A percentile compares a stretch with the other conserved stretches of the same genome.
These are phyloP conservation scores for Debaryomyces castellii DNA, from an alignment of 805 yeast genomes.

Conservation along the genomic window DNA sequence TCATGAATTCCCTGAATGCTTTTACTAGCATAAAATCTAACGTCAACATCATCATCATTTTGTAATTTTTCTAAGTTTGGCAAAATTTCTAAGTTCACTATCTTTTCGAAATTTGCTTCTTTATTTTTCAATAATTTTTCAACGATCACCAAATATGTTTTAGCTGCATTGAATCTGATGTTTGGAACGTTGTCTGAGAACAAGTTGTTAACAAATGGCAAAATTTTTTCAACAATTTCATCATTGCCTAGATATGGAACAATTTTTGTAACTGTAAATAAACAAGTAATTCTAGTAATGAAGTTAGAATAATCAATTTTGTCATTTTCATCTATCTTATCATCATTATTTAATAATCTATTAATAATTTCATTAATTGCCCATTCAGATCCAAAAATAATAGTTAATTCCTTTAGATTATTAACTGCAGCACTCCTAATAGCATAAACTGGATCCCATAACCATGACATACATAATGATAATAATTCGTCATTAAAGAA, in stretches of 20 bases:
- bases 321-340: conserved; percentile 25
- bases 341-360: conserved; percentile 53
- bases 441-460: conserved; percentile 96
- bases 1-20: conserved; percentile 36
- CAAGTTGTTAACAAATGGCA: conserved; percentile 77
- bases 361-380: conserved; percentile 80
- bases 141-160: conserved; percentile 65
- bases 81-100: conserved; percentile 46
- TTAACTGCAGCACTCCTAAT: conserved; percentile 94
- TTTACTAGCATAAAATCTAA: conserved; percentile 76
- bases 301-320: conserved; percentile 65
- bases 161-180: conserved; percentile 92
- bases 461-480: conserved; percentile 92
- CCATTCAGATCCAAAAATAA: conserved; percentile 92
- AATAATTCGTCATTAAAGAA: conserved; percentile 92
- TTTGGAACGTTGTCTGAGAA: conserved; percentile 87
- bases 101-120: conserved; percentile 21
- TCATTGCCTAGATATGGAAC: conserved; percentile 64
- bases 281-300: conserved; percentile 86
- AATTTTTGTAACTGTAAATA: conserved; percentile 82
- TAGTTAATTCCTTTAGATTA: conserved; percentile 76
- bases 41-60: conserved; percentile 83
- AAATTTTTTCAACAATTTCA: conserved; percentile 60
- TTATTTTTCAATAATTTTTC: conserved; percentile 42
- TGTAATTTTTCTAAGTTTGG: conserved; percentile 65